Evolutionary conservation across 2,329 filamentous ascomycete species (phyloP), one percentile per base, ranked within the genome.

Genomic region (Truncatella angustata): DNA sequence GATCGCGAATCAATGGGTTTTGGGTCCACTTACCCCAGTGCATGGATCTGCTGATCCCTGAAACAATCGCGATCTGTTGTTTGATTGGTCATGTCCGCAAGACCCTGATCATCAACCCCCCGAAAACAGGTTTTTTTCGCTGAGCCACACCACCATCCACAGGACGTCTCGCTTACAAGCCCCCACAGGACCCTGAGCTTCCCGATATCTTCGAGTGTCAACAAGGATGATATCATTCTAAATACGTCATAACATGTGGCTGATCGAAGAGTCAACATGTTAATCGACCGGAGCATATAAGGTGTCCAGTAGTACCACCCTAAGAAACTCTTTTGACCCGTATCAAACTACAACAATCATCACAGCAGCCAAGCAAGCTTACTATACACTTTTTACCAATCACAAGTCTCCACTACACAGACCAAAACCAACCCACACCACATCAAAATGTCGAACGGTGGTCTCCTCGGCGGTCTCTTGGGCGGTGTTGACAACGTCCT

Each of bases 401-500:
- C 45, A 35, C 28, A 35, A 49, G 18, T 2, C 18, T 24, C 5
- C 21, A 14, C 16, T 9, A 28, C 20, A 49, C 44, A 48, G 21
- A 43, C 12, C 14, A 36, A 36, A 24, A 36, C 30, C 16, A 11
- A 23, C 30, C 26, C 21, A n/a, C 16, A 45, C 42, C 10, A 1
- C 4, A 48, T 55, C 54, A 55, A 40, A 49, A 67, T 67, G 65
- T 68, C 66, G n/a, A 63, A 64, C 24, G 64, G 64, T 52, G 66
- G 66, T 52, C 66, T 68, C 47, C 63, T 68, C 50, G 66, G 66
- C 49, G 64, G 64, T 47, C 45, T 68, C 34, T 57, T 64, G 20
- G 64, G 66, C 34, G 62, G 65, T 26, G 53, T 68, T 26, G 66
- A 68, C 62, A 68, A 67, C 48, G 58, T 67, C 45, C 60, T 68